Percentiles rank a stretch among this genome's conserved stretches.
These are phyloP conservation scores for Hanseniaspora valbyensis DNA, from an alignment of 805 yeast species.

Conservation along the genomic window DNA sequence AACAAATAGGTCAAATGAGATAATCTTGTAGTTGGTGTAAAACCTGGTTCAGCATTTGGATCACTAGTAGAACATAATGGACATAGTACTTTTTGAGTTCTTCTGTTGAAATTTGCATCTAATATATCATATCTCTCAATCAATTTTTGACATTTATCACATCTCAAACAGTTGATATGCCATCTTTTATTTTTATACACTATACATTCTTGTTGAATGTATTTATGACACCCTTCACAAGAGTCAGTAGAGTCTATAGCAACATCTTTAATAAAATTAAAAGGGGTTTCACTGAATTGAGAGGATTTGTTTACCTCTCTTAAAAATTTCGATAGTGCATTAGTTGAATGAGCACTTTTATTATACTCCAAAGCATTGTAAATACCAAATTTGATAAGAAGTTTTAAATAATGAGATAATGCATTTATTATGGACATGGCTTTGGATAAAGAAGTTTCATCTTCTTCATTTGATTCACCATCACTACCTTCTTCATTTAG, in stretches of 20 bases:
- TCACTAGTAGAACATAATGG: constrained; percentile 47
- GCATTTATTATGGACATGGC: constrained; percentile 76
- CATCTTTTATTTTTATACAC: constrained; percentile 54
- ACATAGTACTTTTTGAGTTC: constrained; percentile 41
- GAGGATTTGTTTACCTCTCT: constrained; percentile 39
- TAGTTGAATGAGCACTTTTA: constrained; percentile 44
- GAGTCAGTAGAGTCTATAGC: constrained; percentile 59
- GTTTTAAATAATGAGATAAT: constrained; percentile 81
- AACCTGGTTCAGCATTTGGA: constrained; percentile 42
- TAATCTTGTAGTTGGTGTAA: constrained; percentile 54
- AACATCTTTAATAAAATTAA: constrained; percentile 34
- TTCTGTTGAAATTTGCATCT: constrained; percentile 35
- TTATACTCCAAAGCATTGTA: constrained; percentile 63
- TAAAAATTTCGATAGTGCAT: constrained; percentile 54
- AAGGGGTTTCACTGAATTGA: constrained; percentile 29
- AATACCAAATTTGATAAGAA: constrained; percentile 70
- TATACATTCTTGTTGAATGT: constrained; percentile 77
- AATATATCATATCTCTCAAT: constrained; percentile 33
- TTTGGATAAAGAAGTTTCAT: constrained; percentile 38
- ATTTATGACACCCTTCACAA: constrained; percentile 58
- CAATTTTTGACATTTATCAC: constrained; percentile 45
- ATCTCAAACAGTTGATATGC: constrained; percentile 68
- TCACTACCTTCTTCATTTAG: not conserved
- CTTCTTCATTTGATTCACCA: not conserved
- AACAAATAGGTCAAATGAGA: constrained; percentile 65